phyloP scores from a whole-genome alignment of 345 rosid species.

The Xanthoceras sorbifolium region DNA sequence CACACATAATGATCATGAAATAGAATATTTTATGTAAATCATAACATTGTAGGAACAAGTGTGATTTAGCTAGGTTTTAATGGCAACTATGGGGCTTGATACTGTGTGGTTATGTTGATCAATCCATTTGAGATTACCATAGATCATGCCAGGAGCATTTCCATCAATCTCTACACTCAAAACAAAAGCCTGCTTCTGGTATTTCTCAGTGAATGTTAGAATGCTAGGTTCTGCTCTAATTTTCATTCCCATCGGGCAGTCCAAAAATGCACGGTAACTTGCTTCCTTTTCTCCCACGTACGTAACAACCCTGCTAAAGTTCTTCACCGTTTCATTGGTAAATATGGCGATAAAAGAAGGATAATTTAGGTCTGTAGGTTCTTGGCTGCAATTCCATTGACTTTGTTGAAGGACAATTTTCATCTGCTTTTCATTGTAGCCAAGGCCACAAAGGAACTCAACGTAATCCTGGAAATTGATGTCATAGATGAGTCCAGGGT shows the following conservation, averaged over 20 bases:
- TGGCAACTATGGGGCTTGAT: conserved; percentile 44
- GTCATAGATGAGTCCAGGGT: conserved; percentile 50
- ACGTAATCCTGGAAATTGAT: conserved; percentile 38
- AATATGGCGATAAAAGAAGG: conserved; percentile 39
- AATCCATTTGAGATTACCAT: conserved; percentile 43
- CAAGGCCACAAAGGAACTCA: conserved; percentile 40
- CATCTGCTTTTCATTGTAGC: conserved; percentile 40
- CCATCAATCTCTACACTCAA: conserved; percentile 23
- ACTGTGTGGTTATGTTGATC: conserved; percentile 39
- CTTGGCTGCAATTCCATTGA: conserved; percentile 39
- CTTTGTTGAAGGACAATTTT: conserved; percentile 31
- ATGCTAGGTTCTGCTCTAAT: conserved; percentile 20
- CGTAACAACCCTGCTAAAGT: conserved; percentile 32
- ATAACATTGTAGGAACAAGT: background rate
- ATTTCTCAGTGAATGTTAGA: conserved; percentile 22
- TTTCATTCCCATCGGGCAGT: conserved; percentile 21
- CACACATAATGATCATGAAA: background rate
- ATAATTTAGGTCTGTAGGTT: conserved; percentile 30
- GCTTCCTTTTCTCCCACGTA: conserved; percentile 33
- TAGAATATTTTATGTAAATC: background rate
- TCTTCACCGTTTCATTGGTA: conserved; percentile 21
- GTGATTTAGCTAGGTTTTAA: conserved; percentile 18
- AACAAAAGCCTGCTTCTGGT: conserved; percentile 14
- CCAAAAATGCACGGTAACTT: conserved; percentile 21
- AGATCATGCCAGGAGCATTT: background rate